Conservation (phyloP, 768 basidiomycete species). For the Suillus decipiens region DNA sequence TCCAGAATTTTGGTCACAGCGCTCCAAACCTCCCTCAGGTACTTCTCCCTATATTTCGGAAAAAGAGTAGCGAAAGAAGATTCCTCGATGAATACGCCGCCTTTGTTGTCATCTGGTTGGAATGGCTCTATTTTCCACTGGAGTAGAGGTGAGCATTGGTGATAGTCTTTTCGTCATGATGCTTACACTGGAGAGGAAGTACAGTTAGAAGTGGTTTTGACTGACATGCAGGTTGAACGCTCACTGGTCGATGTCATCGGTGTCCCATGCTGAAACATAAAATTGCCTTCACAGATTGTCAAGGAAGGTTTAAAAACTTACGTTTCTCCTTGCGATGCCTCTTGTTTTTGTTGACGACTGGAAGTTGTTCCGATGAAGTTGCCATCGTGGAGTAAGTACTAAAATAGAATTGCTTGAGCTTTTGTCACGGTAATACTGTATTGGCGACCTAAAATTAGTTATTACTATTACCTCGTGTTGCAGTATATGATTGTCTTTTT, state of each 20-base stretch:
- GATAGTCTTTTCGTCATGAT: not conserved
- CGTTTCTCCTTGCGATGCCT: conserved; percentile 93
- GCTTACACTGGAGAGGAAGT: conserved; percentile 45
- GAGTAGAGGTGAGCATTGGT: conserved; percentile 16
- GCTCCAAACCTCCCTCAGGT: conserved; percentile 93
- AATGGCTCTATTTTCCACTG: conserved; percentile 93
- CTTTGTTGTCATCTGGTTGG: conserved; percentile 70
- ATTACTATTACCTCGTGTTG: too few relatives aligned
- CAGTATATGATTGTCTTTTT: not conserved
- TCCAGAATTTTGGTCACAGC: conserved; percentile 86
- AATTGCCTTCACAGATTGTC: conserved; percentile 8
- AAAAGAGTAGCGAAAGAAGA: conserved; percentile 98
- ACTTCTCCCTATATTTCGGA: conserved; percentile 98
- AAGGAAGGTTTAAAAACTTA: conserved; percentile 40
- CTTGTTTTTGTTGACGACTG: conserved; percentile 78
- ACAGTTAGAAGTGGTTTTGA: conserved; percentile 11
- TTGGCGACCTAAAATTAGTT: too few relatives aligned
- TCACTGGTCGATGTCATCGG: conserved; percentile 98
- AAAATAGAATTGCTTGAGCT: not conserved
- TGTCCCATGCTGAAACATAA: conserved; percentile 84
- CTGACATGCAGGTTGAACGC: conserved; percentile 31
- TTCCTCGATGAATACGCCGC: conserved; percentile 88
- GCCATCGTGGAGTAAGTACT: conserved; percentile 21
- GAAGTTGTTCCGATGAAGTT: conserved; percentile 35
- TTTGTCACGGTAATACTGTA: too few relatives aligned